These are phyloP conservation scores for Carpinus fangiana DNA, from an alignment of 306 rosid species.

Conservation along the genomic window DNA sequence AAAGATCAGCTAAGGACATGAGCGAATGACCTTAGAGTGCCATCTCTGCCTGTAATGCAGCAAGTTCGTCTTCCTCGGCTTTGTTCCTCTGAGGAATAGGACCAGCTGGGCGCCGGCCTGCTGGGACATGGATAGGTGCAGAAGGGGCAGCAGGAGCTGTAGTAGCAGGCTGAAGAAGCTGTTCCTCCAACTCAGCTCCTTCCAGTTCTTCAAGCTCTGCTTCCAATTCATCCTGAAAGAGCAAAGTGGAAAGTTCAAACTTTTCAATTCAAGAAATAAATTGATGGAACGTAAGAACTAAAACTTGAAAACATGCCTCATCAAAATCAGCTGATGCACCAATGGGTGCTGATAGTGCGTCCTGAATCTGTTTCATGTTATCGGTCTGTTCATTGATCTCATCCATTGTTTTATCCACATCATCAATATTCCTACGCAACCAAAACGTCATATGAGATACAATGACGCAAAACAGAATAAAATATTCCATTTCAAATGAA, in stretches of 20 bases:
- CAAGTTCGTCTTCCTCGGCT: conserved; percentile 92
- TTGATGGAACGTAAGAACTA: background rate
- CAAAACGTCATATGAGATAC: conserved; percentile 9
- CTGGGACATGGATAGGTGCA: conserved; percentile 81
- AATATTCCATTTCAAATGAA: background rate
- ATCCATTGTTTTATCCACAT: conserved; percentile 97
- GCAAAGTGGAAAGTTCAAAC: conserved; percentile 17
- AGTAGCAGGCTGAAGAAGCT: conserved; percentile 95
- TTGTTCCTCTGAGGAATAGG: conserved; percentile 64
- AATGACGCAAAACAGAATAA: background rate
- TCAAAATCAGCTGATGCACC: conserved; percentile 93
- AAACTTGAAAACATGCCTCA: conserved; percentile 52
- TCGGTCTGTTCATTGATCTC: conserved; percentile 98
- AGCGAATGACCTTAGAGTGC: conserved; percentile 74
- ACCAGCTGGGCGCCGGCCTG: conserved; percentile 75
- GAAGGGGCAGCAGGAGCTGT: conserved; percentile 94
- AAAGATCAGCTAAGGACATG: background rate
- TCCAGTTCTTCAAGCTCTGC: conserved; percentile 98
- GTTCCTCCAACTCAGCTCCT: conserved; percentile 97
- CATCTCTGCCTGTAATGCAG: conserved; percentile 99
- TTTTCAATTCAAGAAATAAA: background rate
- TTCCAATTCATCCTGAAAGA: conserved; percentile 86
- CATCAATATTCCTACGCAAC: conserved; percentile 81
- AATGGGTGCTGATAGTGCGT: conserved; percentile 85
- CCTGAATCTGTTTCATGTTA: conserved; percentile 98